Percentiles rank a stretch among this genome's conserved stretches.
These are phyloP conservation scores for Hirsutella rhossiliensis DNA, from an alignment of 2,329 filamentous ascomycete genomes.

Conservation along the genomic window DNA sequence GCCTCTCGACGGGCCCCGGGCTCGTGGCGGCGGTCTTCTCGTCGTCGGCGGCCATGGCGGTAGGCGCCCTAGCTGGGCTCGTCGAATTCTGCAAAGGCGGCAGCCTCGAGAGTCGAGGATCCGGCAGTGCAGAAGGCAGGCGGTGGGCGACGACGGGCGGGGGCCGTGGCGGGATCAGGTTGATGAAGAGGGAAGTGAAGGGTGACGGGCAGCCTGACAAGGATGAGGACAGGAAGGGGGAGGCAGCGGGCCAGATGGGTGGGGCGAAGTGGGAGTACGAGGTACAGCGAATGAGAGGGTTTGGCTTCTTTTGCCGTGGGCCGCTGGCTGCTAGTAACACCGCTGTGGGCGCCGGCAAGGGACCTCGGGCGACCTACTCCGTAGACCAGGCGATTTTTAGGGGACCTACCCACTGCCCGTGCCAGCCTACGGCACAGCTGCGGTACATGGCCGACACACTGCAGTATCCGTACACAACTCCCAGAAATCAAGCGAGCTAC, in stretches of 20 bases:
- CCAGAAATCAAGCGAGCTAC: too few species aligned
- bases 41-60: conserved; percentile 18
- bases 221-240: neutral
- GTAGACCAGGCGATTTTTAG: too few species aligned
- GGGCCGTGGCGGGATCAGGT: neutral
- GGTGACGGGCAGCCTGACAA: neutral
- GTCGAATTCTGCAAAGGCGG: conserved; percentile 1
- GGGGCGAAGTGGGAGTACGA: neutral
- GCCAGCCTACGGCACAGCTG: too few species aligned
- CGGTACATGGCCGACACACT: too few species aligned
- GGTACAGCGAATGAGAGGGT: neutral
- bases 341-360: too few species aligned
- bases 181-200: neutral
- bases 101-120: neutral
- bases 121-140: neutral
- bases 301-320: neutral
- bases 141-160: neutral
- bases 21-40: conserved; percentile 11
- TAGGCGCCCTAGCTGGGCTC: conserved; percentile 4
- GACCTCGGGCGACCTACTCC: too few species aligned
- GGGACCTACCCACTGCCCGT: too few species aligned
- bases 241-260: neutral
- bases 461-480: too few species aligned
- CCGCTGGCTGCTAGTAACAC: too few species aligned
- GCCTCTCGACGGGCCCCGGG: conserved; percentile 9